Conservation (phyloP, 2,329 filamentous ascomycete species). For the Fusarium chaquense region DNA sequence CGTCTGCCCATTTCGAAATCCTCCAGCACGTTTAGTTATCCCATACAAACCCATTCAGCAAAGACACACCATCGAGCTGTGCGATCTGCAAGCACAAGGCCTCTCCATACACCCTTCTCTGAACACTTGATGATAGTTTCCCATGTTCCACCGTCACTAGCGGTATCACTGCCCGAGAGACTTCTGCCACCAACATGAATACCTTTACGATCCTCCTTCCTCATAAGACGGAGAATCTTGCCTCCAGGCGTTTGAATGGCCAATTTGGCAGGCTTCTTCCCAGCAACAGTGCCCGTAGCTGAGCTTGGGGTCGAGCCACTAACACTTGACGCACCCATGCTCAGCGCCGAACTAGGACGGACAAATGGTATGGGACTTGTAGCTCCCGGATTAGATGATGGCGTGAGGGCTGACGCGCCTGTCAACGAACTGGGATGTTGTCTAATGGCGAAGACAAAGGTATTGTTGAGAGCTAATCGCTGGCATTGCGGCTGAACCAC, state of each 20-base stretch:
- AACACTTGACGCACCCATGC: conserved; percentile 70
- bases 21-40: conserved; percentile 39
- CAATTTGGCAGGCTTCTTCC: conserved; percentile 90
- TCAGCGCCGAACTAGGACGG: conserved; percentile 72
- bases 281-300: conserved; percentile 64
- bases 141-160: conserved; percentile 80
- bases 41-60: conserved; percentile 80
- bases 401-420: conserved; percentile 55
- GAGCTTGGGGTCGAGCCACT: conserved; percentile 69
- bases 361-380: conserved; percentile 71
- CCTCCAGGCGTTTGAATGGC: conserved; percentile 94
- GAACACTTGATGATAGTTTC: conserved; percentile 93
- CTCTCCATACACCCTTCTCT: conserved; percentile 83
- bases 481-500: conserved; percentile 95
- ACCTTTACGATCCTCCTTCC: conserved; percentile 77
- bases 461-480: conserved; percentile 91
- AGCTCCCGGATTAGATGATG: conserved; percentile 61
- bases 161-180: conserved; percentile 63
- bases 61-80: conserved; percentile 93
- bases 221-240: conserved; percentile 90
- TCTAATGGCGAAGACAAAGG: conserved; percentile 95
- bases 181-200: conserved; percentile 61
- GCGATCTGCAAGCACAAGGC: conserved; percentile 83
- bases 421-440: conserved; percentile 80
- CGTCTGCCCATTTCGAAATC: conserved; percentile 16